phyloP scores from a whole-genome alignment of 176 grass and related monocot genomes.

The Carex pumila region DNA sequence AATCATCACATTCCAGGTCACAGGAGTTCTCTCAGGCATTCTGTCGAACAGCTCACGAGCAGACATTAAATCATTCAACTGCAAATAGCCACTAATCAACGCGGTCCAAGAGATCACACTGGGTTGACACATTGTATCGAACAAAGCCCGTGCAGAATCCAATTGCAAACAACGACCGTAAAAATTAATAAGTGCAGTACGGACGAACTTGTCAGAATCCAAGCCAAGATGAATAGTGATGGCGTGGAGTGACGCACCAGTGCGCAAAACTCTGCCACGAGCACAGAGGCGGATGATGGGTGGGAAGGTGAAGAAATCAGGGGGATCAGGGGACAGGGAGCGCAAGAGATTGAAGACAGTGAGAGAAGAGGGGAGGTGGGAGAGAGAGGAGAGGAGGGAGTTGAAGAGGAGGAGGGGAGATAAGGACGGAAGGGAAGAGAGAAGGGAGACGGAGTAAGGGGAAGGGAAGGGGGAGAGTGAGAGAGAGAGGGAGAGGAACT shows the following conservation, averaged over 20 bases:
- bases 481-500: conserved; percentile 38
- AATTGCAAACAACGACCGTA: conserved; percentile 44
- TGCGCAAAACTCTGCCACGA: conserved; percentile 1
- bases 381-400: conserved; percentile 48
- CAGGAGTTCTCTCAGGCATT: conserved; percentile 51
- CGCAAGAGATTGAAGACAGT: conserved; percentile 48
- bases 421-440: conserved; percentile 36
- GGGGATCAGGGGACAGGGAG: conserved; percentile 10
- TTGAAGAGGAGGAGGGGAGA: conserved; percentile 57
- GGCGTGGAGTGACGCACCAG: conserved; percentile 39
- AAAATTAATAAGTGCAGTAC: conserved; percentile 71
- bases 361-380: conserved; percentile 36
- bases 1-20: conserved; percentile 79
- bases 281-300: conserved; percentile 49
- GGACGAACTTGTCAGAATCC: conserved; percentile 55
- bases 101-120: conserved; percentile 65
- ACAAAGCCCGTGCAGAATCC: conserved; percentile 31
- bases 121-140: conserved; percentile 43
- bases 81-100: conserved; percentile 35
- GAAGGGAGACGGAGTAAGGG: conserved; percentile 31
- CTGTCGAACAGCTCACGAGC: conserved; percentile 48
- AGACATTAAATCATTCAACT: conserved; percentile 24
- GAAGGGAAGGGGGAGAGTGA: conserved; percentile 35
- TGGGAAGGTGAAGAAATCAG: conserved; percentile 72
- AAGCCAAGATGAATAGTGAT: conserved; percentile 48